Percentiles rank a stretch among this genome's conserved stretches.
phyloP scores from a whole-genome alignment of 169 alveolate genomes.

The Theileria parva region DNA sequence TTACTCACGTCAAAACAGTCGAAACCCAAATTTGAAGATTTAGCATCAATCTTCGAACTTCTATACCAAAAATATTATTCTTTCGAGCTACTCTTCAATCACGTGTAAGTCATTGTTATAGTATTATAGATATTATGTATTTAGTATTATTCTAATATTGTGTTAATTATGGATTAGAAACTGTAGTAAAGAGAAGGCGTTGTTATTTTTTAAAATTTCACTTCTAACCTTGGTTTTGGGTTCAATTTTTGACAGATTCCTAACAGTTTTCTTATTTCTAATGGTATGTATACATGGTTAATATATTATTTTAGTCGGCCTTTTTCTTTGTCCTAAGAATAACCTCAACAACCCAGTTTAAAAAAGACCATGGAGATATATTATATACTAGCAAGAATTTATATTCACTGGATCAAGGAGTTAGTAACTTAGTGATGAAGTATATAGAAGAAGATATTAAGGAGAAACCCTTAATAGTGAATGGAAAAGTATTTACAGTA shows the following conservation, averaged over 20 bases:
- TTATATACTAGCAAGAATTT: constrained; percentile 8
- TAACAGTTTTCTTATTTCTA: constrained; percentile 18
- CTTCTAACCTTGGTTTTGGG: constrained; percentile 10
- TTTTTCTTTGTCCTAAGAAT: constrained; percentile 6
- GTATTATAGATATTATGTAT: background rate
- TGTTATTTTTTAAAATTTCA: background rate
- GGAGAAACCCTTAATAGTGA: background rate
- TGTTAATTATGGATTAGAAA: background rate
- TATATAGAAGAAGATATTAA: background rate
- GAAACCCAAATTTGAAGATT: background rate
- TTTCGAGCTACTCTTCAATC: background rate
- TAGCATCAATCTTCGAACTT: constrained; percentile 11
- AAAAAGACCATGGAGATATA: constrained; percentile 39
- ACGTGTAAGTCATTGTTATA: background rate
- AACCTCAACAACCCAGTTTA: constrained; percentile 31
- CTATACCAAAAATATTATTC: constrained; percentile 10
- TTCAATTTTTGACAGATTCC: constrained; percentile 15
- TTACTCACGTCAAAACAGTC: background rate
- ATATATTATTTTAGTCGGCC: background rate
- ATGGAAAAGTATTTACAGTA: background rate
- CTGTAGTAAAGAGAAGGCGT: background rate
- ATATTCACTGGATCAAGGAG: constrained; percentile 28
- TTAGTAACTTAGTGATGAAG: background rate
- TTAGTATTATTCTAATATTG: background rate
- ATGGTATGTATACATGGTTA: constrained; percentile 5